Percentiles rank a stretch among this genome's conserved stretches.
phyloP scores from a whole-genome alignment of 495 filamentous ascomycete genomes.

The Tuber calosporum region DNA sequence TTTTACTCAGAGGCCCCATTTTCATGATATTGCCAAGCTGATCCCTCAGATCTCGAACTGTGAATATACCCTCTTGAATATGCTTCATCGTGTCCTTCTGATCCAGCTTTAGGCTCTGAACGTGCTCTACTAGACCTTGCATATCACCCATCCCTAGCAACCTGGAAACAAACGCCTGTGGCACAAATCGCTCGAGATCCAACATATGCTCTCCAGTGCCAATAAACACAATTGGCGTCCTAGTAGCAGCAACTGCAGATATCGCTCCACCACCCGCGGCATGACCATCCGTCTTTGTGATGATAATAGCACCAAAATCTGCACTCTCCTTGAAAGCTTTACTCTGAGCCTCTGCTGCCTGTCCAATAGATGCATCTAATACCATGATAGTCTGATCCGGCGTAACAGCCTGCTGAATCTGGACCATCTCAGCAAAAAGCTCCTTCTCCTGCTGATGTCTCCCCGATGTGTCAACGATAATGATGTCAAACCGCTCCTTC shows the following conservation, averaged over 20 bases:
- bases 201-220: constrained; percentile 96
- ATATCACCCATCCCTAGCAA: constrained; percentile 96
- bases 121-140: constrained; percentile 89
- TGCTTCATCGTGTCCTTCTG: constrained; percentile 99
- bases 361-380: constrained; percentile 90
- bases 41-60: constrained; percentile 85
- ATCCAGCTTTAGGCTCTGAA: constrained; percentile 92
- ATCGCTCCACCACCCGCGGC: constrained; percentile 94
- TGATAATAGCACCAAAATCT: constrained; percentile 96
- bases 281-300: constrained; percentile 96
- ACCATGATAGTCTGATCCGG: constrained; percentile 99
- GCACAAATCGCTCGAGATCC: constrained; percentile 86
- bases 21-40: constrained; percentile 99
- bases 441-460: constrained; percentile 91
- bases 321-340: constrained; percentile 96
- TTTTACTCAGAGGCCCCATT: constrained; percentile 95
- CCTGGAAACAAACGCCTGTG: constrained; percentile 83
- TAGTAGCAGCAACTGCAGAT: constrained; percentile 92
- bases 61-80: constrained; percentile 92
- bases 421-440: constrained; percentile 94
- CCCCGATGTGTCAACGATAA: constrained; percentile 95
- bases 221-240: constrained; percentile 95
- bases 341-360: constrained; percentile 88
- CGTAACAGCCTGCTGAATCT: constrained; percentile 84
- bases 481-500: constrained; percentile 96